Percentiles rank a stretch among this genome's conserved stretches.
These are phyloP conservation scores for Gaeumannomyces sp. DNA, from an alignment of 2,329 filamentous ascomycete genomes.

Conservation along the genomic window DNA sequence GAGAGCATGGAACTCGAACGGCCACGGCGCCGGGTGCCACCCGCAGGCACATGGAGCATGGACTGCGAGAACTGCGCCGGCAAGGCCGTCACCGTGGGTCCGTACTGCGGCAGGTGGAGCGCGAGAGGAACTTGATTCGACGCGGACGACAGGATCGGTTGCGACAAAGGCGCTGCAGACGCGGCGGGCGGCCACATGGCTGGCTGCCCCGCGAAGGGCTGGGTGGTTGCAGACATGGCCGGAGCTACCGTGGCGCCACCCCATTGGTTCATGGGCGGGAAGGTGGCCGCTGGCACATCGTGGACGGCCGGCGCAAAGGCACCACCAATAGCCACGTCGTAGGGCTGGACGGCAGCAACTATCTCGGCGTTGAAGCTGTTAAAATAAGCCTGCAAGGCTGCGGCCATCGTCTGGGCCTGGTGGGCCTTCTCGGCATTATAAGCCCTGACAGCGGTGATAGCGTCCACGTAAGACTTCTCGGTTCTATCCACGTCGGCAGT, in stretches of 20 bases:
- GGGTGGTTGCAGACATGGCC: neutral
- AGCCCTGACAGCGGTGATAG: constrained; percentile 30
- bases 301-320: constrained; percentile 2
- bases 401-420: constrained; percentile 28
- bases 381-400: constrained; percentile 33
- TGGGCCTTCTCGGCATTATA: constrained; percentile 33
- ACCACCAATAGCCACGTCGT: constrained; percentile 1
- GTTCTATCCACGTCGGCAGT: constrained; percentile 39
- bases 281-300: neutral
- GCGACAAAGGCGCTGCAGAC: constrained; percentile 26
- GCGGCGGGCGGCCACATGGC: constrained; percentile 30
- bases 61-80: constrained; percentile 21
- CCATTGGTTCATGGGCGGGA: constrained; percentile 16
- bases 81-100: neutral
- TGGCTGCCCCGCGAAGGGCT: neutral
- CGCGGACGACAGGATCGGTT: constrained; percentile 22
- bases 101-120: constrained; percentile 5
- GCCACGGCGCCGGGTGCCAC: constrained; percentile 33
- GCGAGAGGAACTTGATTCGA: neutral
- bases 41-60: neutral
- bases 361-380: constrained; percentile 36
- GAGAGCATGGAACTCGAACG: constrained; percentile 63
- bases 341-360: constrained; percentile 11
- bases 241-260: constrained; percentile 27
- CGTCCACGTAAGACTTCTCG: constrained; percentile 37